Evolutionary conservation across 202 grass and related monocot genomes (phyloP).

Genomic region (Setaria viridis): DNA sequence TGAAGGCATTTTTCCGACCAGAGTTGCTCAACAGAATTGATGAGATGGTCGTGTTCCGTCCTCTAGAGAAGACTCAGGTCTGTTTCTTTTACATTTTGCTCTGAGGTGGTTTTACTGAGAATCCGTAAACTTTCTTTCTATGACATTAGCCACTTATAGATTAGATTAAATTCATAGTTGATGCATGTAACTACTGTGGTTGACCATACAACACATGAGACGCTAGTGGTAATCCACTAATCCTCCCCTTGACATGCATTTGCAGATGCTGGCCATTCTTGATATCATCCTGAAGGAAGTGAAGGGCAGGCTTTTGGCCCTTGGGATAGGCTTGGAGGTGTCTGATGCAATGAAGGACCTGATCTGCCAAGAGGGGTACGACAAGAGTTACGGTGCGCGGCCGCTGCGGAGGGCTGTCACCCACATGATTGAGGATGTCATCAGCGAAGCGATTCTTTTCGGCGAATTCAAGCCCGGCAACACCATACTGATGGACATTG

Average conservation of each 20-base stretch:
- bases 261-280: constrained; percentile 90
- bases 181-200: not conserved
- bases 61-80: constrained; percentile 85
- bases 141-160: not conserved
- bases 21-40: constrained; percentile 97
- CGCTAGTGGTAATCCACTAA: constrained; percentile 37
- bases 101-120: not conserved
- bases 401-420: constrained; percentile 83
- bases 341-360: constrained; percentile 75
- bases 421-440: constrained; percentile 77
- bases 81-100: constrained; percentile 40
- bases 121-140: not conserved
- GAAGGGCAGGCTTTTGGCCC: constrained; percentile 72
- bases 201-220: constrained; percentile 13
- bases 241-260: constrained; percentile 1
- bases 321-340: constrained; percentile 73
- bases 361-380: constrained; percentile 80
- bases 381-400: constrained; percentile 82
- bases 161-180: not conserved
- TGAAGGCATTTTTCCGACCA: constrained; percentile 89
- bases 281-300: constrained; percentile 91
- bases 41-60: constrained; percentile 92
- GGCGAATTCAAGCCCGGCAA: constrained; percentile 77
- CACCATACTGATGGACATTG: constrained; percentile 70
- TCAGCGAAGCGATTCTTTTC: constrained; percentile 88